Conservation (phyloP, 495 filamentous ascomycete species). For the Oidiodendron maius region DNA sequence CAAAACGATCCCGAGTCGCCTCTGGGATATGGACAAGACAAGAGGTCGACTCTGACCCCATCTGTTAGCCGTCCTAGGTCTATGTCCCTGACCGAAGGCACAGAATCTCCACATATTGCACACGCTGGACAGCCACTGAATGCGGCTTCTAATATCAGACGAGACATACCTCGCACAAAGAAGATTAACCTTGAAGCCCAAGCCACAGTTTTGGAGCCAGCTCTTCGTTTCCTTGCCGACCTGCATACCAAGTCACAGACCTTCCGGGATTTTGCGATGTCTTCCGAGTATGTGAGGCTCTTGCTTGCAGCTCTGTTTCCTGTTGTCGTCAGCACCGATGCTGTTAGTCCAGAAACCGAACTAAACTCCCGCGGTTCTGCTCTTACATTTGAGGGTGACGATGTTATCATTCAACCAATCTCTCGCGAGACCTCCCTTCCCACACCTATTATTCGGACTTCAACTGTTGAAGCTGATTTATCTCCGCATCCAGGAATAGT, state of each 20-base stretch:
- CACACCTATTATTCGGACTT: constrained; percentile 66
- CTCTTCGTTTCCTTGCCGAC: constrained; percentile 73
- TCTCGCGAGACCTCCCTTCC: constrained; percentile 42
- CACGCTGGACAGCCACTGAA: background rate
- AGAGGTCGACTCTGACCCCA: constrained; percentile 6
- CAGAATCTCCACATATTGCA: constrained; percentile 43
- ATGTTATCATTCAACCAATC: constrained; percentile 72
- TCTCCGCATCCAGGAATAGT: constrained; percentile 32
- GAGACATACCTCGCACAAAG: constrained; percentile 25
- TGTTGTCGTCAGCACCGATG: constrained; percentile 75
- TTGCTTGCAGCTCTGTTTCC: constrained; percentile 78
- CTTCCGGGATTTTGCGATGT: constrained; percentile 75
- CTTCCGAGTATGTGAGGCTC: constrained; percentile 71
- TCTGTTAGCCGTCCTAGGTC: constrained; percentile 21
- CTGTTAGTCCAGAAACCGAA: constrained; percentile 75
- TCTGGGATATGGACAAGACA: constrained; percentile 8
- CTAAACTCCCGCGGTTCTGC: constrained; percentile 70
- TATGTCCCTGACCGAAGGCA: constrained; percentile 36
- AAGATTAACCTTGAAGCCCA: constrained; percentile 44
- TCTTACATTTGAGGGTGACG: constrained; percentile 78
- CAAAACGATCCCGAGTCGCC: constrained; percentile 54
- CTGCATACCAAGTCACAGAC: constrained; percentile 63
- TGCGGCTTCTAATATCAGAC: background rate
- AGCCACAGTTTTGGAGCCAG: constrained; percentile 57
- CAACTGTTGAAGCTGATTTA: constrained; percentile 49